Conservation (phyloP, 129 eudicot genomes). For the Tanacetum coccineum region DNA sequence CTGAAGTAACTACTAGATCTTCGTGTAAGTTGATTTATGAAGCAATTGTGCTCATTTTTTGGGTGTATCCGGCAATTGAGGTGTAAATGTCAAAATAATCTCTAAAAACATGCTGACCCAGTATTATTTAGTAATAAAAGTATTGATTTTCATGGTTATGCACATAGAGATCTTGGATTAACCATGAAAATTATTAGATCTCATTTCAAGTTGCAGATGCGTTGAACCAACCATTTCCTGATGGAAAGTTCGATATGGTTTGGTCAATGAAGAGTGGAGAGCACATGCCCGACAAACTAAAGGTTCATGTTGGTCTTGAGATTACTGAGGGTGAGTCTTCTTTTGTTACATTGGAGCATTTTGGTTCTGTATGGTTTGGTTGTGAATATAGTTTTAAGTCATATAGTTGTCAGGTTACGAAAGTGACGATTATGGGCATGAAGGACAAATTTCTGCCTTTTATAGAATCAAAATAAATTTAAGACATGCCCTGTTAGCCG, state of each 20-base stretch:
- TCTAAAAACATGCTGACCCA: background rate
- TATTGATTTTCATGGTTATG: background rate
- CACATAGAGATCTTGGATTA: constrained; percentile 20
- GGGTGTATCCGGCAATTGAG: constrained; percentile 70
- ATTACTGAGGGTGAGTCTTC: constrained; percentile 53
- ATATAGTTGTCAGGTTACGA: constrained; percentile 56
- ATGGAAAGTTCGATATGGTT: constrained; percentile 80
- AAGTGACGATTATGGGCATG: constrained; percentile 45
- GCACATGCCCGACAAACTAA: constrained; percentile 89
- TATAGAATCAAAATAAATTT: constrained; percentile 78
- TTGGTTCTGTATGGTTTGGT: background rate
- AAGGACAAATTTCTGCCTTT: constrained; percentile 56
- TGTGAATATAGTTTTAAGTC: constrained; percentile 19
- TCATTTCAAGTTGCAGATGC: constrained; percentile 96
- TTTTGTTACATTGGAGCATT: constrained; percentile 10
- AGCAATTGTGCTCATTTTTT: too few species aligned
- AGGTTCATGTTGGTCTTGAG: constrained; percentile 80
- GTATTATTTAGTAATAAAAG: background rate
- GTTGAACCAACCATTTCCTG: constrained; percentile 79
- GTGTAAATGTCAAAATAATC: constrained; percentile 72
- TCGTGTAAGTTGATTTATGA: constrained; percentile 11
- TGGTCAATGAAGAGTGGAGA: constrained; percentile 99
- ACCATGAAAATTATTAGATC: constrained; percentile 43
- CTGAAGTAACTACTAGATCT: background rate
- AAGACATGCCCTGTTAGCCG: constrained; percentile 82